Base-by-base conservation (phyloP, 2,329 filamentous ascomycete genomes). In the Dichotomopilus funicola region DNA sequence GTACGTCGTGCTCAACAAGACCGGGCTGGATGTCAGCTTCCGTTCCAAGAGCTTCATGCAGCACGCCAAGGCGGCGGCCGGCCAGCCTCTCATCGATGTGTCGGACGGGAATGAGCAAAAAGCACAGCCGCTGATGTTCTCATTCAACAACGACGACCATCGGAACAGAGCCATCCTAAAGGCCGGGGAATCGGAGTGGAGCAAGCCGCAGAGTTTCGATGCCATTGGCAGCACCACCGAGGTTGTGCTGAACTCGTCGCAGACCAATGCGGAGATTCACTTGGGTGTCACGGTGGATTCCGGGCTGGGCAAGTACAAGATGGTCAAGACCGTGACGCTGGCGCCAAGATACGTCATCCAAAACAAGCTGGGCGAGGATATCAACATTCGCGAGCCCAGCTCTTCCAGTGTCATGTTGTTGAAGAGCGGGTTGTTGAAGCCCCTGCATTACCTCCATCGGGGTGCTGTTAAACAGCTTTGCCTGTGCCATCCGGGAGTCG, bases 181-280 rank as follows among this genome's bases (percentile, higher is more conserved):
- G 72, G 83, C 96, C 42, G 90, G 88, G 5, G 88, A 95, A 53
- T 96, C 94, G 0, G 82, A 86, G 58, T 99, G 94, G 95, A 97
- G 94, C 73, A 96, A 94, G 68, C 90, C 92, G 0, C 92, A 97
- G 69, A 96, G 90, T 78, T 96, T 99, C 65, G 95, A 99, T 67
- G 94, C 94, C 19, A 94, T 99, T 61, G 94, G 94, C 36, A 97
- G 92, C 65, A 91, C 87, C 0, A 87, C 90, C 12, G 91, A 96
- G 64, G 88, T 96, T 38, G 82, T 94, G 37, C 78, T 99, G 37
- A 87, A 88, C 49, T 89, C 91, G 0, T 73, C 80, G 1, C 81
- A 79, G 43, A 85, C 82, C 44, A 80, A 78, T 55, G 86, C 86
- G 2, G 94, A 99, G 70, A 91, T 97, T 65, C 91, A 97, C 65